Evolutionary conservation across 768 basidiomycete genomes (phyloP).

Genomic region (Chalciporus sphaerocephalus): DNA sequence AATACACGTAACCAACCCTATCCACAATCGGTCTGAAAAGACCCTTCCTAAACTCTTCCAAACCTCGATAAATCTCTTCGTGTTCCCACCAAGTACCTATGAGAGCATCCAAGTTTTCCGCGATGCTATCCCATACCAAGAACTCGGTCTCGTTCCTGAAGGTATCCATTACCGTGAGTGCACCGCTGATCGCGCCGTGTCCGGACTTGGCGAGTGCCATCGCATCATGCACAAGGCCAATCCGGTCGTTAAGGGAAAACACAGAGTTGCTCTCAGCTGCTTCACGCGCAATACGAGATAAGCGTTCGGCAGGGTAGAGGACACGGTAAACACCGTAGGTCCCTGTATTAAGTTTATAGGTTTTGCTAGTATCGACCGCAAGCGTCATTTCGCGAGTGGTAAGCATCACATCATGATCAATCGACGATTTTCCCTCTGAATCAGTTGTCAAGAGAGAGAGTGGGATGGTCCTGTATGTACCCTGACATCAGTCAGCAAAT

Average conservation of each 20-base stretch:
- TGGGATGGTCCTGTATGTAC: slow-evolving; percentile 64
- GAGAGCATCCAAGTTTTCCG: slow-evolving; percentile 50
- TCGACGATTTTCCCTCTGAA: slow-evolving; percentile 47
- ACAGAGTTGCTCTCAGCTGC: slow-evolving; percentile 59
- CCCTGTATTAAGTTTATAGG: slow-evolving; percentile 88
- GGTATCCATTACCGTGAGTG: slow-evolving; percentile 65
- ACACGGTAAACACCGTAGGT: slow-evolving; percentile 90
- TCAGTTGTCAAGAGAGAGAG: slow-evolving; percentile 64
- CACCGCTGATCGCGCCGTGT: slow-evolving; percentile 68
- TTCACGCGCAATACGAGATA: slow-evolving; percentile 76
- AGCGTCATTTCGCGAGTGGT: slow-evolving; percentile 65
- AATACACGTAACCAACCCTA: slow-evolving; percentile 74
- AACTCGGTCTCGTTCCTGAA: slow-evolving; percentile 75
- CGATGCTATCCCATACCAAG: slow-evolving; percentile 76
- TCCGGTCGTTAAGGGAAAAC: slow-evolving; percentile 80
- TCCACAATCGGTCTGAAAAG: slow-evolving; percentile 75
- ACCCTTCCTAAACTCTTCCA: slow-evolving; percentile 59
- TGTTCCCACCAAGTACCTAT: slow-evolving; percentile 83
- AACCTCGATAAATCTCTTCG: slow-evolving; percentile 42
- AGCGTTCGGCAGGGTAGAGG: slow-evolving; percentile 74
- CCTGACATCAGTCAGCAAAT: neutral
- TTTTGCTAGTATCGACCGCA: slow-evolving; percentile 64
- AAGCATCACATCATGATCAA: slow-evolving; percentile 65
- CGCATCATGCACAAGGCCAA: slow-evolving; percentile 83
- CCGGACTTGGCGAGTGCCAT: slow-evolving; percentile 83